These are phyloP conservation scores for Glebionis coronaria DNA, from an alignment of 129 eudicot genomes.

Conservation along the genomic window DNA sequence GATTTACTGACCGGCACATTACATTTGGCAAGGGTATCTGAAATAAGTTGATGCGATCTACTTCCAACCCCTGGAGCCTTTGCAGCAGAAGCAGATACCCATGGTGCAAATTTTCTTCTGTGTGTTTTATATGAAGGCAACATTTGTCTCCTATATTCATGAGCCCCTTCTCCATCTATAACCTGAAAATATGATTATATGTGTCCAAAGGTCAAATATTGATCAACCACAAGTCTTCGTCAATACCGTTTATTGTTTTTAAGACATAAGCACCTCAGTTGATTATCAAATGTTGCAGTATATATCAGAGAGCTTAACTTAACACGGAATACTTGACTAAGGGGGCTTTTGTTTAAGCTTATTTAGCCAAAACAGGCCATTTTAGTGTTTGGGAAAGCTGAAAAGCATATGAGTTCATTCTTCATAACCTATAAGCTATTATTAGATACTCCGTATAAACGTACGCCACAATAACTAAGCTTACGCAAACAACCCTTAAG, in stretches of 20 bases:
- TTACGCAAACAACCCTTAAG: too few species aligned
- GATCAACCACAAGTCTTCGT: neutral
- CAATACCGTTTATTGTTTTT: neutral
- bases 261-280: too few species aligned
- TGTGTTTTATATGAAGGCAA: conserved; percentile 86
- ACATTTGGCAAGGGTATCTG: conserved; percentile 59
- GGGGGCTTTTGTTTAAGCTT: too few species aligned
- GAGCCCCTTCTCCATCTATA: conserved; percentile 87
- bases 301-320: too few species aligned
- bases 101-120: conserved; percentile 47
- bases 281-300: too few species aligned
- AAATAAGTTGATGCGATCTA: conserved; percentile 48
- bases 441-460: too few species aligned
- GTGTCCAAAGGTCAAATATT: neutral
- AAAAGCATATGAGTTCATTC: too few species aligned
- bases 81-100: conserved; percentile 25
- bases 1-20: conserved; percentile 72
- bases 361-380: too few species aligned
- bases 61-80: conserved; percentile 20
- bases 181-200: conserved; percentile 39
- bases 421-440: too few species aligned
- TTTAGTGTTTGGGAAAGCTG: too few species aligned
- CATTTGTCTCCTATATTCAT: conserved; percentile 66
- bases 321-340: too few species aligned
- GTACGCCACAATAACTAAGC: too few species aligned